Conservation (phyloP, 2,329 filamentous ascomycete genomes). For the Pestalotiopsis sp. region DNA sequence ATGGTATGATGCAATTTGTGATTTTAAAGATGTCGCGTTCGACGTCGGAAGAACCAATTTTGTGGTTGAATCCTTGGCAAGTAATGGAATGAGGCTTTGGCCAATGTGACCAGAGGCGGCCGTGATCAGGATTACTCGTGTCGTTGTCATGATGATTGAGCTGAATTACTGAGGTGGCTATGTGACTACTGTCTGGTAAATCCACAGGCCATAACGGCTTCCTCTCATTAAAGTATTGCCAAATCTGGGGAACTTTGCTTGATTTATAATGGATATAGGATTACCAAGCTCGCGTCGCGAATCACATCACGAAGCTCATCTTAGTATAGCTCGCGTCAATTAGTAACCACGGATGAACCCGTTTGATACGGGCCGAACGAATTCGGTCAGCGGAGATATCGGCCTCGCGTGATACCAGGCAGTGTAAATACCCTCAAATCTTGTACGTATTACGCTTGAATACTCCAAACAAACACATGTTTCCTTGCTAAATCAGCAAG, state of each 20-base stretch:
- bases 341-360: too few species aligned
- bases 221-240: not conserved
- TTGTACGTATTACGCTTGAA: too few species aligned
- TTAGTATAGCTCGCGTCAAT: not conserved
- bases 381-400: too few species aligned
- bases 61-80: not conserved
- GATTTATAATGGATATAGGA: not conserved
- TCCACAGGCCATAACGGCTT: too few species aligned
- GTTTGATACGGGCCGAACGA: too few species aligned
- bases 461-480: too few species aligned
- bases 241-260: not conserved
- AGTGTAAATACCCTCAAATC: too few species aligned
- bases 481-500: too few species aligned
- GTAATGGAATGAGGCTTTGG: slow-evolving; percentile 7
- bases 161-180: not conserved
- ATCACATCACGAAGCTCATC: not conserved
- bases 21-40: not conserved
- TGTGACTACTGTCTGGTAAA: too few species aligned
- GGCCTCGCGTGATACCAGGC: too few species aligned
- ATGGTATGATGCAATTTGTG: not conserved
- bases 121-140: slow-evolving; percentile 1
- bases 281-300: not conserved
- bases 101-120: slow-evolving; percentile 9
- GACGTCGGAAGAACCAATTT: slow-evolving; percentile 6
- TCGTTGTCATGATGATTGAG: not conserved